phyloP scores from a whole-genome alignment of 73 alveolate species.

The Paramecium sonneborni region DNA sequence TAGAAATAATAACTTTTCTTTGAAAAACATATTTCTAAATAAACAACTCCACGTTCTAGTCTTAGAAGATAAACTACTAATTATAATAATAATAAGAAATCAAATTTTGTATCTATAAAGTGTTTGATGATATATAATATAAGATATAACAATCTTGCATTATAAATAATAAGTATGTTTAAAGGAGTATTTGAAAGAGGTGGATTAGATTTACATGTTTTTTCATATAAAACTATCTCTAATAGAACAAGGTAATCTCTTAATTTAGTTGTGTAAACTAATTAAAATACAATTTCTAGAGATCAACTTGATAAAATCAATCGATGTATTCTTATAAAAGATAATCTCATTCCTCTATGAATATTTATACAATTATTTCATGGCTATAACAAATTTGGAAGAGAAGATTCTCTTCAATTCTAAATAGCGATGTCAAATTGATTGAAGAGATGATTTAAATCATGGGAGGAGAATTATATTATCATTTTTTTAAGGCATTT shows the following conservation, averaged over 20 bases:
- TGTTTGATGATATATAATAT: conserved; percentile 86
- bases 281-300: conserved; percentile 86
- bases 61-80: not conserved
- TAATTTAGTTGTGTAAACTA: conserved; percentile 94
- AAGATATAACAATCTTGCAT: conserved; percentile 91
- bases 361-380: conserved; percentile 87
- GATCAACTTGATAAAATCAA: conserved; percentile 97
- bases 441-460: conserved; percentile 81
- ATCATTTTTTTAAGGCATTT: conserved; percentile 58
- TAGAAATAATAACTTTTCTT: not conserved
- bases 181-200: conserved; percentile 88
- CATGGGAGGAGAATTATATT: conserved; percentile 73
- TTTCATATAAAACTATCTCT: conserved; percentile 93
- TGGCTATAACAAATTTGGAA: conserved; percentile 86
- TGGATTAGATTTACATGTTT: conserved; percentile 86
- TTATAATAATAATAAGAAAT: not conserved
- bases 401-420: conserved; percentile 86
- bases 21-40: not conserved
- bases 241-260: conserved; percentile 90
- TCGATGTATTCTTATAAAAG: conserved; percentile 70
- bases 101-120: conserved; percentile 91
- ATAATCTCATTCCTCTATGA: not conserved
- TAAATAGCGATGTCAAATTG: conserved; percentile 96
- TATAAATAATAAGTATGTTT: conserved; percentile 89
- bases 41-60: not conserved